phyloP scores from a whole-genome alignment of 495 filamentous ascomycete genomes.

The Hypoxylon cercidicola region DNA sequence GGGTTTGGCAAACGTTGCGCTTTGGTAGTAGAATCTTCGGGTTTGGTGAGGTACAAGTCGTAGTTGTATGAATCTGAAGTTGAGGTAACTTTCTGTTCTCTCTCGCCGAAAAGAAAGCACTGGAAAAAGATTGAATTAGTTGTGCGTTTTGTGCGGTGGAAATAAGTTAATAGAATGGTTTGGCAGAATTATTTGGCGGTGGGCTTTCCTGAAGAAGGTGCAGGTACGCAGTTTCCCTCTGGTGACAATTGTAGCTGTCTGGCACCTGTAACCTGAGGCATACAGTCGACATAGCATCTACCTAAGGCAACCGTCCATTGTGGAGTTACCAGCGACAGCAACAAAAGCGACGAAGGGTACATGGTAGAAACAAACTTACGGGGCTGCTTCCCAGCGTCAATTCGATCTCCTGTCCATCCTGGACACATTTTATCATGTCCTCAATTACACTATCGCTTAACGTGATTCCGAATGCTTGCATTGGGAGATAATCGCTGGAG shows the following conservation, averaged over 20 bases:
- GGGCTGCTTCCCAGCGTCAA: slow-evolving; percentile 66
- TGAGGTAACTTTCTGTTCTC: slow-evolving; percentile 49
- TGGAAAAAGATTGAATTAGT: slow-evolving; percentile 32
- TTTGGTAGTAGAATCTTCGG: slow-evolving; percentile 39
- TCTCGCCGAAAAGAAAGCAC: slow-evolving; percentile 54
- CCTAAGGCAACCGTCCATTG: slow-evolving; percentile 16
- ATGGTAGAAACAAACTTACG: slow-evolving; percentile 55
- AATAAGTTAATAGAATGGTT: not conserved
- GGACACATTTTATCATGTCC: slow-evolving; percentile 74
- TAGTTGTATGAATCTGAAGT: slow-evolving; percentile 50
- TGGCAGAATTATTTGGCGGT: no score
- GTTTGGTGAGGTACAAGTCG: slow-evolving; percentile 56
- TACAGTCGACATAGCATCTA: no score
- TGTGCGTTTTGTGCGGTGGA: not conserved
- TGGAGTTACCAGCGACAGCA: slow-evolving; percentile 31
- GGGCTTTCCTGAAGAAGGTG: no score
- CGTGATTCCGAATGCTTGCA: slow-evolving; percentile 70
- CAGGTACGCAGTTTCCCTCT: not conserved
- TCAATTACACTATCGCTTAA: slow-evolving; percentile 73
- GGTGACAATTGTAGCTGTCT: not conserved
- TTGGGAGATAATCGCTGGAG: slow-evolving; percentile 48
- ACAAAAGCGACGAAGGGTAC: slow-evolving; percentile 17
- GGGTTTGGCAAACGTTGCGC: slow-evolving; percentile 53
- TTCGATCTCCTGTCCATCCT: slow-evolving; percentile 68
- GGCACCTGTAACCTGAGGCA: no score